Conservation (phyloP, 2,329 filamentous ascomycete species). For the Myriangium duriaei region DNA sequence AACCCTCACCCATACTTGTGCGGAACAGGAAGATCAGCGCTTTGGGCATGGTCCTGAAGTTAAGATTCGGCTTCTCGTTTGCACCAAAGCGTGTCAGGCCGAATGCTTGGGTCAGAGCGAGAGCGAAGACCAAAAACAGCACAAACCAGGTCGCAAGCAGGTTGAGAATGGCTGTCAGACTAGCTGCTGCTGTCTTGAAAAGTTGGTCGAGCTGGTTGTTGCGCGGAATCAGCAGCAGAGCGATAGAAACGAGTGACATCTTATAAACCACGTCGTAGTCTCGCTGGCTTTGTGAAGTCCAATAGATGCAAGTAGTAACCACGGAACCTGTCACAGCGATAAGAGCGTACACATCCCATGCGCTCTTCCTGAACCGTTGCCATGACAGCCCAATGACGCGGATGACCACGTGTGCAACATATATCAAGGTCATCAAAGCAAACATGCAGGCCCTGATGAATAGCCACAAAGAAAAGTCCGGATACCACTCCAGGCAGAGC, state of each 20-base stretch:
- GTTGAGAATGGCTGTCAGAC: constrained; percentile 80
- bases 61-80: constrained; percentile 64
- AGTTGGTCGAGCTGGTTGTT: constrained; percentile 96
- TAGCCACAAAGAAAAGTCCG: constrained; percentile 61
- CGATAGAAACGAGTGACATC: constrained; percentile 80
- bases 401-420: constrained; percentile 69
- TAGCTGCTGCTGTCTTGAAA: constrained; percentile 95
- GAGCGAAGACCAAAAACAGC: constrained; percentile 89
- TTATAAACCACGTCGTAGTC: constrained; percentile 80
- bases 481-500: constrained; percentile 74
- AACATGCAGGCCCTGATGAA: constrained; percentile 62
- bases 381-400: constrained; percentile 82
- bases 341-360: constrained; percentile 89
- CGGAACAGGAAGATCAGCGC: constrained; percentile 86
- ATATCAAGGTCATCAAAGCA: constrained; percentile 67
- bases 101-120: constrained; percentile 90
- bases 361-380: constrained; percentile 80
- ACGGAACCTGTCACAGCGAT: constrained; percentile 69
- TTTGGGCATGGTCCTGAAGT: constrained; percentile 88
- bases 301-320: constrained; percentile 63
- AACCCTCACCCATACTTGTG: constrained; percentile 87
- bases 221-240: constrained; percentile 80
- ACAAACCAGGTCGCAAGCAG: constrained; percentile 94
- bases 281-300: constrained; percentile 43
- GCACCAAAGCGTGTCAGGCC: constrained; percentile 78